Evolutionary conservation across 306 rosid species (phyloP), one percentile per base, ranked within the genome.

Genomic region (Pueraria montana): DNA sequence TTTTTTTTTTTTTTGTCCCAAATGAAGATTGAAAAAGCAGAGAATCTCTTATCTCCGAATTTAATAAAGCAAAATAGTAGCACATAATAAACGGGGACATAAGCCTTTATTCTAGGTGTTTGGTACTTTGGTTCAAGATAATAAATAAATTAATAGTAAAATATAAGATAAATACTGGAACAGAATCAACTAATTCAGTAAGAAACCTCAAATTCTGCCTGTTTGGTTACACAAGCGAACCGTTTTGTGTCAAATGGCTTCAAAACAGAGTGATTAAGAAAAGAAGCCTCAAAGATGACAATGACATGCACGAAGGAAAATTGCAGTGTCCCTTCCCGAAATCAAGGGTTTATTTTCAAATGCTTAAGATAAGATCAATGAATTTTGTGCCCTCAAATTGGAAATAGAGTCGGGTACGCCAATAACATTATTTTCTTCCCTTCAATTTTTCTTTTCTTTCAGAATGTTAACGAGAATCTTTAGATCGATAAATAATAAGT

Each of bases 251-350:
- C 21, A 77, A 23, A 6, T 17, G 45, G 43, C 43, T 42, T 17
- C 24, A 13, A 56, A 48, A 58, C 65, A 1, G 13, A 53, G 17
- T 74, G 80, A 59, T 24, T 24, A 23, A 59, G 34, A 24, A 59
- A 59, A 11, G 32, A 56, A 56, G 23, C 84, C 91, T 80, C 68
- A 64, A 75, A 82, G 38, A 82, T 78, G 88, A 63, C 90, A 59
- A 24, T 1, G 8, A 84, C 68, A 27, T 83, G 82, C 21, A 74
- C 74, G 79, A 71, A 80, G 66, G 68, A 69, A 38, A 38, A 53
- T 38, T 59, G 13, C 82, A 38, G 67, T 9, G 58, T 20, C 45
- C 76, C 65, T 61, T 45, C 43, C n/a, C 74, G 48, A 81, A 79
- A 50, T 73, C 68, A 68, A 74, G 64, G 79, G 68, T 14, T 21